These are phyloP conservation scores for Saturnispora besseyi DNA, from an alignment of 805 yeast genomes.

Conservation along the genomic window DNA sequence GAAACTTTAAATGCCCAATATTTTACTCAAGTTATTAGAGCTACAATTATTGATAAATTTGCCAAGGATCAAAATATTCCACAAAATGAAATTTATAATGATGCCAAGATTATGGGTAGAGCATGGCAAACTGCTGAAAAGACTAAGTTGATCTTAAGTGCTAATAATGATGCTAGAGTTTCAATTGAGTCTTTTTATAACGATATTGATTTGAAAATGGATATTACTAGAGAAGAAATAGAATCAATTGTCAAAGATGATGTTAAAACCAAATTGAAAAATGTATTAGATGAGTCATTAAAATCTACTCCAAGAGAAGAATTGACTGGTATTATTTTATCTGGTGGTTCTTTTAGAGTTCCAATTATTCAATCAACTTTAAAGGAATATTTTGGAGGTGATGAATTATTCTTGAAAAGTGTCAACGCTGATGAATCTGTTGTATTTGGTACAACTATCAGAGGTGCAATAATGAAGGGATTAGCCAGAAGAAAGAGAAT, in stretches of 20 bases:
- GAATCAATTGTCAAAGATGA: constrained; percentile 45
- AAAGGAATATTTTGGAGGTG: constrained; percentile 45
- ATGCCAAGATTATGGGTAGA: constrained; percentile 54
- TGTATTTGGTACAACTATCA: constrained; percentile 79
- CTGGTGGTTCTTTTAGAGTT: constrained; percentile 88
- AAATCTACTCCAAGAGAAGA: constrained; percentile 20
- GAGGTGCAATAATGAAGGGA: constrained; percentile 69
- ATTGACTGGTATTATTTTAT: constrained; percentile 53
- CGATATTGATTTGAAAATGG: constrained; percentile 64
- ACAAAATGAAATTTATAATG: constrained; percentile 26
- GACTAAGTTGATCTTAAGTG: constrained; percentile 79
- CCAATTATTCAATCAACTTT: constrained; percentile 74
- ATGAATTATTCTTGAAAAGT: constrained; percentile 46
- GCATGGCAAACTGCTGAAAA: constrained; percentile 80
- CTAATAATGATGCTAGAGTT: constrained; percentile 71
- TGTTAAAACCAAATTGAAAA: neutral
- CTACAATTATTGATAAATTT: constrained; percentile 53
- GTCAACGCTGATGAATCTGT: constrained; percentile 96
- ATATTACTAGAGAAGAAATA: constrained; percentile 70
- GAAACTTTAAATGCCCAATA: constrained; percentile 65
- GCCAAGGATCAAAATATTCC: constrained; percentile 19
- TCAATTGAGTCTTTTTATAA: constrained; percentile 66
- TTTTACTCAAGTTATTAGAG: constrained; percentile 58
- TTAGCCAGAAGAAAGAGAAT: constrained; percentile 58
- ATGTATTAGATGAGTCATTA: constrained; percentile 50